phyloP scores from a whole-genome alignment of 768 basidiomycete genomes.

The Suillus bovinus region DNA sequence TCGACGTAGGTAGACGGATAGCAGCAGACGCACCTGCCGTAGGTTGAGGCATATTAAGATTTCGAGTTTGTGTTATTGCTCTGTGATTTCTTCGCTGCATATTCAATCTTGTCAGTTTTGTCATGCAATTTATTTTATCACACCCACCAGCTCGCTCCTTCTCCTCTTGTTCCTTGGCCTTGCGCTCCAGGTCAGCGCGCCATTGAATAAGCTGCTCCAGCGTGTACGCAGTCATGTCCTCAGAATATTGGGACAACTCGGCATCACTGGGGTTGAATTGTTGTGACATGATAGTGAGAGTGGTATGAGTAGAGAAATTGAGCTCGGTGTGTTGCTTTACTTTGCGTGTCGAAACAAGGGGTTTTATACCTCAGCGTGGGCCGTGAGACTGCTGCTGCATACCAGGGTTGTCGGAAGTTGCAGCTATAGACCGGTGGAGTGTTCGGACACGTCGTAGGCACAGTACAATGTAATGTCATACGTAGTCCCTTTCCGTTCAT shows the following conservation, averaged over 20 bases:
- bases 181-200: constrained; percentile 1
- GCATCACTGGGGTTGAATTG: neutral
- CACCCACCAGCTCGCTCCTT: constrained; percentile 1
- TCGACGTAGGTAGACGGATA: too few species aligned
- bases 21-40: neutral
- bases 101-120: neutral
- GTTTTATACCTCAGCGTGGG: neutral
- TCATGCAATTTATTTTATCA: neutral
- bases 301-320: neutral
- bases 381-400: constrained; percentile 1
- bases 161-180: constrained; percentile 5
- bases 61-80: neutral
- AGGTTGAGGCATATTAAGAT: neutral
- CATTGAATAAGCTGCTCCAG: constrained; percentile 5
- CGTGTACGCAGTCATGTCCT: constrained; percentile 6
- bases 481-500: neutral
- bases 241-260: neutral
- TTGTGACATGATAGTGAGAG: neutral
- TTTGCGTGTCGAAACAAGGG: neutral
- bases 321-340: neutral
- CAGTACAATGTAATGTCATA: neutral
- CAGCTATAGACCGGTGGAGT: neutral
- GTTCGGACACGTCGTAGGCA: neutral
- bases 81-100: neutral
- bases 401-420: neutral